Base-by-base conservation (phyloP, 192 early-diverging fungal species). In the Gamsiella multidivaricata region DNA sequence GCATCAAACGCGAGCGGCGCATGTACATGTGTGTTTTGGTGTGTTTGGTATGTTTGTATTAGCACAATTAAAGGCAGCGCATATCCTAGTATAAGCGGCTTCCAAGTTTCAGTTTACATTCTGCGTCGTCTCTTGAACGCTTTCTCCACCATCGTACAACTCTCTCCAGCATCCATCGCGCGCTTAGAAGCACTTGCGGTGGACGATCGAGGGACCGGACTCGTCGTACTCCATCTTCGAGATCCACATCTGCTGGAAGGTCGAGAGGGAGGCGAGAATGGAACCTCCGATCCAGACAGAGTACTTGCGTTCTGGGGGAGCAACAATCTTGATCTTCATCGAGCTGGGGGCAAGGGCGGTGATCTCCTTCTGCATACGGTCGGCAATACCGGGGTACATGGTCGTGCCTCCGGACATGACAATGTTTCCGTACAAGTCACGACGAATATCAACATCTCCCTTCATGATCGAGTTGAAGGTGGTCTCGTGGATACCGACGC, bases 181-280 rank as follows among this genome's bases (percentile, higher is more conserved):
- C 60, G 52, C 81, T 89, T 93, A 93, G 89, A 92, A 96, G 84
- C 95, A 96, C 88, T 97, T 98, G 87, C 95, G 89, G 90, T 98
- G 95, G 68, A 98, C 95, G 75, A 98, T 98, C 41, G 92, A 92
- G 41, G 97, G 95, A 79, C 97, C 97, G 69, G 89, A 91, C 86
- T 98, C 97, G 87, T 96, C 94, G 89, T 97, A 97, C 85, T 98
- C 95, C 88, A 95, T 93, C 91, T 94, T 96, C 42, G 95, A 93
- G 83, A 97, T 92, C 96, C 96, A 98, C 95, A 96, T 94, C 82
- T 96, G 91, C 87, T 97, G 96, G 95, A 97, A 98, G 79, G 95
- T 96, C 50, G 96, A 95, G 61, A 97, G 91, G 41, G 97, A 96
- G 61, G 96, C 94, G 33, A 97, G 87, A 61, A 98, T 97, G 63